These are phyloP conservation scores for Fusarium tuaranense DNA, from an alignment of 2,329 filamentous ascomycete species.

Conservation along the genomic window DNA sequence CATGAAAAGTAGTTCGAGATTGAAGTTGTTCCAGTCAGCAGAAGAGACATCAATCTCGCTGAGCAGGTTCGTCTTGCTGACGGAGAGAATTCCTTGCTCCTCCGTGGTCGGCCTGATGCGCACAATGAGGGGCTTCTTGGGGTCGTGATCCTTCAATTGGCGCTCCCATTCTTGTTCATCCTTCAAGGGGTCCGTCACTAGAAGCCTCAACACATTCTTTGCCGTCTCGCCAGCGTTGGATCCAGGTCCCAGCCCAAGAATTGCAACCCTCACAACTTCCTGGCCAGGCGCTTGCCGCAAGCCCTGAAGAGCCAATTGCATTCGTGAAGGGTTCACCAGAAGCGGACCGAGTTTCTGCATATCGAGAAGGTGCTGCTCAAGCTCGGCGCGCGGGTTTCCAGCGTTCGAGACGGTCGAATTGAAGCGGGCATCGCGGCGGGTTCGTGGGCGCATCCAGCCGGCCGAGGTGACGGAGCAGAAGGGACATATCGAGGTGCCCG, in stretches of 20 bases:
- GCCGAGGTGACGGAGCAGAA: slow-evolving; percentile 47
- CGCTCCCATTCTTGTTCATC: slow-evolving; percentile 75
- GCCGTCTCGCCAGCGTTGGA: slow-evolving; percentile 61
- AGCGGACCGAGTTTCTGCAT: slow-evolving; percentile 71
- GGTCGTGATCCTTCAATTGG: slow-evolving; percentile 65
- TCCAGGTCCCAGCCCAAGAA: slow-evolving; percentile 61
- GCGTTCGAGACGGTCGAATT: slow-evolving; percentile 46
- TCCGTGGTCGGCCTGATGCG: slow-evolving; percentile 58
- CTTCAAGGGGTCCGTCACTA: slow-evolving; percentile 77
- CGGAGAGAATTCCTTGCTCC: slow-evolving; percentile 43
- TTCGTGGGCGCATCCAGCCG: slow-evolving; percentile 31
- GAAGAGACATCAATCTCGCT: slow-evolving; percentile 73
- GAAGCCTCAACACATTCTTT: slow-evolving; percentile 73
- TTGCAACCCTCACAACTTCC: slow-evolving; percentile 69
- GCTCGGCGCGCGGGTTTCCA: slow-evolving; percentile 60
- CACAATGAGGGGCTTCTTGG: slow-evolving; percentile 71
- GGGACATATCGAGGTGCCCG: slow-evolving; percentile 42
- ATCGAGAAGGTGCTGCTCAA: slow-evolving; percentile 69
- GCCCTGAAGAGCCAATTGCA: slow-evolving; percentile 78
- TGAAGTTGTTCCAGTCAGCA: slow-evolving; percentile 68
- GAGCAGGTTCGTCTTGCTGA: slow-evolving; percentile 55
- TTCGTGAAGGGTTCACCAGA: slow-evolving; percentile 74
- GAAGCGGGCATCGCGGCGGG: slow-evolving; percentile 44
- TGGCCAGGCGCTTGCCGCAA: slow-evolving; percentile 66
- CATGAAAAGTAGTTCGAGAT: slow-evolving; percentile 73